Evolutionary conservation across 2,329 filamentous ascomycete species (phyloP), one percentile per base, ranked within the genome.

Genomic region (Cladorrhinum sp.): DNA sequence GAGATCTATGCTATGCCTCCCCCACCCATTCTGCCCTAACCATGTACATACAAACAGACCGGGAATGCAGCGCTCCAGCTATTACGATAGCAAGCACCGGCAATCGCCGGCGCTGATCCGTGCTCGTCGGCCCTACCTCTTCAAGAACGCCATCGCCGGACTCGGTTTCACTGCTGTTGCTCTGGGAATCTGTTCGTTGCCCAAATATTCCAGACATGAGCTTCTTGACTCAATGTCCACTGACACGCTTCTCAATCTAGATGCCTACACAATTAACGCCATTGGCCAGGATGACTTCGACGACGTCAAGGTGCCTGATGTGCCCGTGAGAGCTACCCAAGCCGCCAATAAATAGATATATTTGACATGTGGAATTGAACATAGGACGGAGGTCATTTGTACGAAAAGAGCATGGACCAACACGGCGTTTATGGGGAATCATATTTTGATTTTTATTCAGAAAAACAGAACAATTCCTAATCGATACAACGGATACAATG

Each of bases 241-340:
- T 63, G 38, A 66, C 56, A n/a, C 25, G 20, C 1, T 27, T 20
- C 10, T 50, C 51, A 54, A 13, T 22, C 48, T 59, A 85, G 84
- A 85, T 69, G 77, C 77, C 67, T 86, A 85, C 71, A 86, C 84
- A 3, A 89, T 99, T 72, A 85, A 81, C 66, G 92, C 91, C 58
- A 90, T 99, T 71, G 92, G 93, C 49, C 95, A 98, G 77, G 95
- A 98, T 75, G 91, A 97, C 67, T 99, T 99, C 78, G 91, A 93
- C 60, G 95, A 99, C 73, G 93, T 98, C 69, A 88, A 92, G 73
- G 88, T 98, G 38, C 95, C 95, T 25, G 90, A 91, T 73, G 80
- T 83, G 56, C 88, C 91, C 2, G 59, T 65, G 57, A 67, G 60
- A 54, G 69, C 48, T 64, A 25, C 58, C 24, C 58, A 67, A 38